A percentile compares a stretch with the other conserved stretches of the same genome.
These are phyloP conservation scores for Conringia planisiliqua DNA, from an alignment of 345 rosid species.

Conservation along the genomic window DNA sequence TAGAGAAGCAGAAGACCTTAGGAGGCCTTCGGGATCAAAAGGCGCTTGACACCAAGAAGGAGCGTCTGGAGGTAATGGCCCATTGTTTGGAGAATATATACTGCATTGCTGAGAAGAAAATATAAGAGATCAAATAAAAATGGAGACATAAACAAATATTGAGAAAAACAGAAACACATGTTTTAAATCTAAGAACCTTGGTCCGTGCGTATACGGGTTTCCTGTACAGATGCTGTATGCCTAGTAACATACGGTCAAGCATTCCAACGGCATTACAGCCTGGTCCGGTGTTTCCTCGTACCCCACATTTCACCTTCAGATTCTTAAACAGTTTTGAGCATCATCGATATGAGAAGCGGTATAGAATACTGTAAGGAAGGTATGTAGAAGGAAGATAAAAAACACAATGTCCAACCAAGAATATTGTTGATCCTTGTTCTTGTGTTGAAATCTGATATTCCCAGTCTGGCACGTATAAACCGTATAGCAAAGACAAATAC, in stretches of 20 bases:
- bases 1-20: slow-evolving; percentile 51
- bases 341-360: neutral
- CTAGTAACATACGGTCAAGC: slow-evolving; percentile 70
- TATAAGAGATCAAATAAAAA: no score
- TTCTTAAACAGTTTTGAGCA: neutral
- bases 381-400: neutral
- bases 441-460: slow-evolving; percentile 53
- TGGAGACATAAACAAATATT: neutral
- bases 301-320: slow-evolving; percentile 73
- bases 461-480: slow-evolving; percentile 79
- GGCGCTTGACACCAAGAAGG: slow-evolving; percentile 98
- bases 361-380: neutral
- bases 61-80: slow-evolving; percentile 70
- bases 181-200: slow-evolving; percentile 34
- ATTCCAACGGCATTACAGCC: slow-evolving; percentile 84
- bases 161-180: neutral
- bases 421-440: slow-evolving; percentile 41
- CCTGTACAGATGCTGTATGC: slow-evolving; percentile 63
- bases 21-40: slow-evolving; percentile 87
- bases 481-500: slow-evolving; percentile 58
- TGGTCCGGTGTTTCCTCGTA: slow-evolving; percentile 75
- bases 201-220: slow-evolving; percentile 67
- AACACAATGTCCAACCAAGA: slow-evolving; percentile 41
- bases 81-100: slow-evolving; percentile 60
- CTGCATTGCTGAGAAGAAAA: slow-evolving; percentile 63